phyloP scores from a whole-genome alignment of 169 alveolate species.

The Babesia sp. region DNA sequence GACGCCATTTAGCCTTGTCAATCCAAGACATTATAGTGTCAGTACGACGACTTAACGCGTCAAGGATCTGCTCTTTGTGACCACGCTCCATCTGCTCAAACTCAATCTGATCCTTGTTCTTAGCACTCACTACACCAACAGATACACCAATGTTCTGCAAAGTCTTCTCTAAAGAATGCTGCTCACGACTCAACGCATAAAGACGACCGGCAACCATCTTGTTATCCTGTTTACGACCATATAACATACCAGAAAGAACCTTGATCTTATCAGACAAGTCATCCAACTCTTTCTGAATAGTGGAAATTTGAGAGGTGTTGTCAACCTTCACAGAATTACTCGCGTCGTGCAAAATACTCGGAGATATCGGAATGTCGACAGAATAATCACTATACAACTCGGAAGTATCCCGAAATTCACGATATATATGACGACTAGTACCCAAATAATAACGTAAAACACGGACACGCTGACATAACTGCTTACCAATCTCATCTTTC shows the following conservation, averaged over 20 bases:
- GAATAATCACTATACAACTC: constrained; percentile 40
- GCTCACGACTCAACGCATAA: constrained; percentile 56
- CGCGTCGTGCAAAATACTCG: constrained; percentile 44
- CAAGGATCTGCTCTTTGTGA: constrained; percentile 36
- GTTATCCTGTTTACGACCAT: constrained; percentile 62
- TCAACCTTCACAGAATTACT: not conserved
- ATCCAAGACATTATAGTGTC: constrained; percentile 35
- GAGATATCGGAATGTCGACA: constrained; percentile 17
- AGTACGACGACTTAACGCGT: constrained; percentile 7
- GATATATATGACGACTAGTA: constrained; percentile 47
- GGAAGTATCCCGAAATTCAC: constrained; percentile 11
- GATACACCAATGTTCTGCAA: constrained; percentile 37
- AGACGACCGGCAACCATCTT: constrained; percentile 38
- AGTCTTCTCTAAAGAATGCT: constrained; percentile 33
- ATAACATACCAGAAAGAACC: constrained; percentile 36
- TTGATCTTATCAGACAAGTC: constrained; percentile 15
- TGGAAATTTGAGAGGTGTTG: not conserved
- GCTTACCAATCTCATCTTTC: constrained; percentile 67
- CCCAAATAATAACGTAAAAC: constrained; percentile 54
- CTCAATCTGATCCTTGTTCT: constrained; percentile 59
- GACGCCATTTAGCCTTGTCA: constrained; percentile 38
- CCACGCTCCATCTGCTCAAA: constrained; percentile 21
- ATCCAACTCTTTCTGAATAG: constrained; percentile 41
- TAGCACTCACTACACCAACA: constrained; percentile 7
- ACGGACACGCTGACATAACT: constrained; percentile 55